Conservation (phyloP, 768 basidiomycete genomes). For the Amanita pseudoporphyria region DNA sequence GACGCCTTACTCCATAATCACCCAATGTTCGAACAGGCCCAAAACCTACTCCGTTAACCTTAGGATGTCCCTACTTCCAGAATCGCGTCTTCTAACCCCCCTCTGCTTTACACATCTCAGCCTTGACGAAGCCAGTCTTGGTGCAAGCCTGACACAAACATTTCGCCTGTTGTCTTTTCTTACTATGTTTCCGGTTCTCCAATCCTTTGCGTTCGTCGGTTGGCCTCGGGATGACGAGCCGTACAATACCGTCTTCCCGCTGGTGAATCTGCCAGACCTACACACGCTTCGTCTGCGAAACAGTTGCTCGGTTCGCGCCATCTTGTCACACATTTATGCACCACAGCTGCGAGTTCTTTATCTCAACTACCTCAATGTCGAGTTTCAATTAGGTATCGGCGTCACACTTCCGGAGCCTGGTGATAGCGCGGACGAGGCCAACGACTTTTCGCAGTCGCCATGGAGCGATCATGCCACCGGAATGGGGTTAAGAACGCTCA, state of each 20-base stretch:
- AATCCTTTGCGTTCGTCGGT: slow-evolving; percentile 48
- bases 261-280: slow-evolving; percentile 48
- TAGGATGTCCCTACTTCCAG: slow-evolving; percentile 40
- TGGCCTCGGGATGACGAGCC: slow-evolving; percentile 36
- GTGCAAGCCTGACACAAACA: slow-evolving; percentile 31
- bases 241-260: slow-evolving; percentile 21
- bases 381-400: slow-evolving; percentile 56
- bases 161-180: slow-evolving; percentile 51
- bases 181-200: slow-evolving; percentile 47
- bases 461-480: slow-evolving; percentile 72
- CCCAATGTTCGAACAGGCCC: slow-evolving; percentile 24
- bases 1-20: slow-evolving; percentile 21
- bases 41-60: slow-evolving; percentile 35
- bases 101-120: slow-evolving; percentile 48
- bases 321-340: slow-evolving; percentile 55
- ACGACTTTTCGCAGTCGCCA: slow-evolving; percentile 68
- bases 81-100: slow-evolving; percentile 29
- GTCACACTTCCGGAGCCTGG: slow-evolving; percentile 48
- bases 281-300: slow-evolving; percentile 45
- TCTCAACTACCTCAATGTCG: slow-evolving; percentile 61
- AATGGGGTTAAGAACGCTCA: slow-evolving; percentile 64
- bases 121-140: slow-evolving; percentile 39
- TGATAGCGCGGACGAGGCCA: slow-evolving; percentile 66
- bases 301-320: slow-evolving; percentile 52
- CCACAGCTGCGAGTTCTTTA: slow-evolving; percentile 52